phyloP scores from a whole-genome alignment of 108 stramenopile genomes.

The Pseudonitzschia delicatissima region DNA sequence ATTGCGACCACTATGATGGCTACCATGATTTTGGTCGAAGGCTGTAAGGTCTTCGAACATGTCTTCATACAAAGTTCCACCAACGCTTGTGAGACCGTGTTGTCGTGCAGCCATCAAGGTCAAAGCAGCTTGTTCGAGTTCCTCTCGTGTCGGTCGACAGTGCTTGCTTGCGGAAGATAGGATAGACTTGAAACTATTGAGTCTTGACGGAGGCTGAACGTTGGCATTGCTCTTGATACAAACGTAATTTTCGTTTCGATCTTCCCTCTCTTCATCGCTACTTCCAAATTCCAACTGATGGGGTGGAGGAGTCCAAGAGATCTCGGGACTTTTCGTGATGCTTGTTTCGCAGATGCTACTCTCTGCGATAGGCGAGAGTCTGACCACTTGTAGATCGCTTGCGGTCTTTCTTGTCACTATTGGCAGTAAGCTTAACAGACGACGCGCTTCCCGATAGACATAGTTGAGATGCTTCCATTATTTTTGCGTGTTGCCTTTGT shows the following conservation, averaged over 20 bases:
- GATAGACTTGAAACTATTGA: neutral
- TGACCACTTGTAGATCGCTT: no score
- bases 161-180: neutral
- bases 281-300: neutral
- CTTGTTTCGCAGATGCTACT: no score
- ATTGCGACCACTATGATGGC: neutral
- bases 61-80: neutral
- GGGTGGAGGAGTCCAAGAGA: slow-evolving; percentile 2
- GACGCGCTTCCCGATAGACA: neutral
- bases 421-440: neutral
- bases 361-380: no score
- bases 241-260: no score
- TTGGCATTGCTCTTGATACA: neutral
- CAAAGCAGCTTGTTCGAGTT: slow-evolving; percentile 22
- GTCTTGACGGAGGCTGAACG: neutral
- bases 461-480: neutral
- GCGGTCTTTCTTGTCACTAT: no score
- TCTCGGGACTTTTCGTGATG: neutral
- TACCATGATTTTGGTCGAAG: no score
- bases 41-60: neutral
- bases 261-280: no score
- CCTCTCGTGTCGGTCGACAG: slow-evolving; percentile 15
- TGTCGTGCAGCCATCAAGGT: slow-evolving; percentile 28
- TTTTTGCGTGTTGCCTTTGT: neutral
- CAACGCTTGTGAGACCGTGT: neutral